Percentiles rank a stretch among this genome's conserved stretches.
Conservation (phyloP, 257 asterid species). For the Rubia yunnanensis region DNA sequence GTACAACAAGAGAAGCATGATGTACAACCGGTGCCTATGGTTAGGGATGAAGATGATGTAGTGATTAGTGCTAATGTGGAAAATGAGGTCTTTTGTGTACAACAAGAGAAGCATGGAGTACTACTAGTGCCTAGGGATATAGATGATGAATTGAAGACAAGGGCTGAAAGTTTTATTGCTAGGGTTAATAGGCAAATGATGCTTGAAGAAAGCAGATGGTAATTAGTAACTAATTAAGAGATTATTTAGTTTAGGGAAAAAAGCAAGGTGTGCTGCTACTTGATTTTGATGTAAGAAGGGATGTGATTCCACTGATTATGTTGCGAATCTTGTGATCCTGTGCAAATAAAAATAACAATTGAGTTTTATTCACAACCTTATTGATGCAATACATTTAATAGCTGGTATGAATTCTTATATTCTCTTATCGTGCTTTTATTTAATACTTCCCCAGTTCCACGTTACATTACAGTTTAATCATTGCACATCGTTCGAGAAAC, state of each 20-base stretch:
- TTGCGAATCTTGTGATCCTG: not conserved
- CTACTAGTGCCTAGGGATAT: not conserved
- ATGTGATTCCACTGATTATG: not conserved
- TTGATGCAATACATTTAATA: no score
- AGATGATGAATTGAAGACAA: conserved; percentile 18
- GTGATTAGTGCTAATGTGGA: not conserved
- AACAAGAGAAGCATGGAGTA: not conserved
- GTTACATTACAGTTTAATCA: no score
- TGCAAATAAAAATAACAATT: no score
- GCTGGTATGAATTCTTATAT: no score
- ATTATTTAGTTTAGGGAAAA: not conserved
- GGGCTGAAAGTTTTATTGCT: conserved; percentile 24
- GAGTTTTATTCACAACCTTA: no score
- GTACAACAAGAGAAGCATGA: not conserved
- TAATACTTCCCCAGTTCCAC: no score
- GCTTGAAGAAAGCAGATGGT: conserved; percentile 17
- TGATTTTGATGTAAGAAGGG: not conserved
- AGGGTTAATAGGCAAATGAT: conserved; percentile 24
- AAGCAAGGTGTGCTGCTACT: not conserved
- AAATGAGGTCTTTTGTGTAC: not conserved
- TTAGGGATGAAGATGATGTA: not conserved
- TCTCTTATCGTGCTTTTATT: no score
- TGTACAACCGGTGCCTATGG: not conserved
- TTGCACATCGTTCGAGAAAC: no score
- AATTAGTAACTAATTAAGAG: not conserved